phyloP scores from a whole-genome alignment of 768 basidiomycete species.

The Ephemerocybe angulata region DNA sequence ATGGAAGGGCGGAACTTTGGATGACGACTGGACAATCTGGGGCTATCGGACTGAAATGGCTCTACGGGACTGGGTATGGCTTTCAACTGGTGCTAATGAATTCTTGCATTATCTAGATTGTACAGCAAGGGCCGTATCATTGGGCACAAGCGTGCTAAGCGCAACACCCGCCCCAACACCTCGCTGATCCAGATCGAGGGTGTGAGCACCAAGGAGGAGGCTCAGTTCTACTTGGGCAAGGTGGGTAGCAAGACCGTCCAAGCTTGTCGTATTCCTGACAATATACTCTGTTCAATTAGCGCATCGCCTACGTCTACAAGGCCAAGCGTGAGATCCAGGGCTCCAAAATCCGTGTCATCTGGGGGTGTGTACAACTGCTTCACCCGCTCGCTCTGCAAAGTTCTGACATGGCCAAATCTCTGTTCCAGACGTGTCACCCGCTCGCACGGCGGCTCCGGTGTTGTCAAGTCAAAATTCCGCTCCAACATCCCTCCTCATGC shows the following conservation, averaged over 20 bases:
- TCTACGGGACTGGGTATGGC: background rate
- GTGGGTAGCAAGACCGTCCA: slow-evolving; percentile 39
- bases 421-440: slow-evolving; percentile 79
- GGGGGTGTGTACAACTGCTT: slow-evolving; percentile 65
- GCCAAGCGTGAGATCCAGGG: slow-evolving; percentile 94
- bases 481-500: slow-evolving; percentile 92
- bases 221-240: slow-evolving; percentile 98
- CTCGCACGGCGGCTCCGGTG: slow-evolving; percentile 90
- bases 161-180: slow-evolving; percentile 94
- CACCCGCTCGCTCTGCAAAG: background rate
- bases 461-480: slow-evolving; percentile 95
- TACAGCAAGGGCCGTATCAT: slow-evolving; percentile 96
- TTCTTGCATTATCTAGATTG: slow-evolving; percentile 51
- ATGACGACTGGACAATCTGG: slow-evolving; percentile 27
- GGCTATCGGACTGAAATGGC: background rate
- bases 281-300: slow-evolving; percentile 41
- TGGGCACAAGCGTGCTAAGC: slow-evolving; percentile 98
- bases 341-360: slow-evolving; percentile 95
- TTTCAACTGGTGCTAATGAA: slow-evolving; percentile 15
- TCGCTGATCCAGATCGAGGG: slow-evolving; percentile 97
- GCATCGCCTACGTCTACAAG: slow-evolving; percentile 97
- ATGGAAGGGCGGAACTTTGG: slow-evolving; percentile 31
- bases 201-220: slow-evolving; percentile 88
- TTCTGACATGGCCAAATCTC: background rate
- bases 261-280: background rate